A percentile compares a stretch with the other conserved stretches of the same genome.
phyloP scores from a whole-genome alignment of 2,329 filamentous ascomycete genomes.

The Gremmenia infestans region DNA sequence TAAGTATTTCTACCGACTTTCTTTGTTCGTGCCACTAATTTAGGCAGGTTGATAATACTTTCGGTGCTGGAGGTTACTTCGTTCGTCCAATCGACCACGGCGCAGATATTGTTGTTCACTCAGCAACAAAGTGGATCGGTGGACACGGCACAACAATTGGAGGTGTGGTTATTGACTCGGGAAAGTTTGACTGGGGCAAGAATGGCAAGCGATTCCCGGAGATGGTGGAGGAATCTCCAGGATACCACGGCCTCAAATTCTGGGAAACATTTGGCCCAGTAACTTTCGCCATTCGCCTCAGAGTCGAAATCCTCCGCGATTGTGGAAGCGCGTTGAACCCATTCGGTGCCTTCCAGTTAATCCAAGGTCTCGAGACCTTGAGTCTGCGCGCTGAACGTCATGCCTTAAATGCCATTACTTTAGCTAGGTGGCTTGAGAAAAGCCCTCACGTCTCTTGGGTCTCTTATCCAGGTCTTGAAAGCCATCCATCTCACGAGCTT shows the following conservation, averaged over 20 bases:
- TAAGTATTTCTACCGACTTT: constrained; percentile 25
- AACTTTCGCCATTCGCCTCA: constrained; percentile 77
- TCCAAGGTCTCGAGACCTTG: constrained; percentile 86
- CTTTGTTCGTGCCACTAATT: constrained; percentile 3
- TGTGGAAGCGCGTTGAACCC: constrained; percentile 79
- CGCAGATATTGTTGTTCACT: constrained; percentile 91
- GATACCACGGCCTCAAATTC: constrained; percentile 92
- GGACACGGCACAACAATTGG: constrained; percentile 91
- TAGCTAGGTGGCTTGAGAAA: constrained; percentile 78
- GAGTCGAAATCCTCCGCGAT: constrained; percentile 87
- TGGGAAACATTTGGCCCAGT: constrained; percentile 85
- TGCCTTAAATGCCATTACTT: constrained; percentile 72
- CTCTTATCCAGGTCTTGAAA: constrained; percentile 82
- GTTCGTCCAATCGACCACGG: constrained; percentile 82
- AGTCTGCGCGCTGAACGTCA: constrained; percentile 82
- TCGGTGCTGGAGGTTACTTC: constrained; percentile 89
- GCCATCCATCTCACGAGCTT: constrained; percentile 70
- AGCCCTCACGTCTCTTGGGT: constrained; percentile 88
- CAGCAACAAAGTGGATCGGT: constrained; percentile 95
- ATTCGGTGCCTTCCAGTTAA: constrained; percentile 86
- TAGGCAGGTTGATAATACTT: constrained; percentile 80
- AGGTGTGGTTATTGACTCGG: constrained; percentile 79
- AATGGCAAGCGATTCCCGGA: constrained; percentile 82
- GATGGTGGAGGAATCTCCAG: constrained; percentile 81
- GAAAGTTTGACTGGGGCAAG: constrained; percentile 92